A percentile compares a stretch with the other conserved stretches of the same genome.
Conservation (phyloP, 1,139 yeast genomes). For the Sugiyamaella pinicola region DNA sequence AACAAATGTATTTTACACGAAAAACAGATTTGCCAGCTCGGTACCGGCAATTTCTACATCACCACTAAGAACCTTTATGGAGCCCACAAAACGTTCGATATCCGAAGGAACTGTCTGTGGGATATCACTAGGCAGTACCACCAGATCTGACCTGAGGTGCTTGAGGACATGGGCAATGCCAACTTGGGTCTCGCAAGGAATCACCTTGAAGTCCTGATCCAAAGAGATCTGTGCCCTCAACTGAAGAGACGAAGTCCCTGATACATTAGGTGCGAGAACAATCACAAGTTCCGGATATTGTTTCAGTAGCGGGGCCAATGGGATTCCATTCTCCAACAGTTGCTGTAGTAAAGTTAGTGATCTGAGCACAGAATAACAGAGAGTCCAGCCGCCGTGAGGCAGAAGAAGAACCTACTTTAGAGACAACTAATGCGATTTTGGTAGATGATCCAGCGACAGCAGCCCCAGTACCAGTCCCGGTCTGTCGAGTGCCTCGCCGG, state of each 20-base stretch:
- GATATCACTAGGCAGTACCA: slow-evolving; percentile 34
- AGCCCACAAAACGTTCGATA: slow-evolving; percentile 35
- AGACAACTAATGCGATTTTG: slow-evolving; percentile 30
- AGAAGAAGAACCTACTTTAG: slow-evolving; percentile 28
- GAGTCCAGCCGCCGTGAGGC: neutral
- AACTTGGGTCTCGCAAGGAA: slow-evolving; percentile 39
- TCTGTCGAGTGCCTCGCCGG: neutral
- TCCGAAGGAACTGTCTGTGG: slow-evolving; percentile 26
- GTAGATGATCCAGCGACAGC: slow-evolving; percentile 17
- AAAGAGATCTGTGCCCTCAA: slow-evolving; percentile 30
- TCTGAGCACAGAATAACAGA: neutral
- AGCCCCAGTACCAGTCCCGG: neutral
- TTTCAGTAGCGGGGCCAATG: slow-evolving; percentile 29
- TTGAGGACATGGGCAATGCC: slow-evolving; percentile 40
- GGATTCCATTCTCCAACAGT: slow-evolving; percentile 33
- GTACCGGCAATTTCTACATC: slow-evolving; percentile 26
- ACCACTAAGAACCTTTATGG: slow-evolving; percentile 25
- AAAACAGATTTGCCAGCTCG: slow-evolving; percentile 28
- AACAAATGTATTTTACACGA: too few species aligned
- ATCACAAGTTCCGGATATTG: slow-evolving; percentile 35
- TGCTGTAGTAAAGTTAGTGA: slow-evolving; percentile 17
- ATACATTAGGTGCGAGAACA: slow-evolving; percentile 33
- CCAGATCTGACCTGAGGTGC: slow-evolving; percentile 38
- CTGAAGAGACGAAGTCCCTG: slow-evolving; percentile 20
- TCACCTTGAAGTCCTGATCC: slow-evolving; percentile 32